Evolutionary conservation across 2,329 filamentous ascomycete species (phyloP).

Genomic region (Reticulascus tulasneorum): DNA sequence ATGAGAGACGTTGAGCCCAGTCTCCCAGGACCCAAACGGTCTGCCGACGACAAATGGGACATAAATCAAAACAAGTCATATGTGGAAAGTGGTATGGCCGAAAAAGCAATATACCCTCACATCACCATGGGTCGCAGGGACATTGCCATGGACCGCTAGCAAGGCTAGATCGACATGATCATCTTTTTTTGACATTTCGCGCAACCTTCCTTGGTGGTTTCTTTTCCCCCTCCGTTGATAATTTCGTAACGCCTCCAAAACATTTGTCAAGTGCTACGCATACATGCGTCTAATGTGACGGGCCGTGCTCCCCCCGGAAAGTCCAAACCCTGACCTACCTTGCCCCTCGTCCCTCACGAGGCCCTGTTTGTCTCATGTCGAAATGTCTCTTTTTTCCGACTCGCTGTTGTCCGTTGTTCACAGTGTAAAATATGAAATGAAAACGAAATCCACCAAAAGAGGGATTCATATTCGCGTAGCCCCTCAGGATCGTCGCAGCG

Average conservation of each 20-base stretch:
- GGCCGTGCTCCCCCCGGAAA: not conserved
- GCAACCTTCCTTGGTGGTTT: constrained; percentile 4
- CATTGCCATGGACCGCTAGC: no score
- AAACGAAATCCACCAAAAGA: constrained; percentile 3
- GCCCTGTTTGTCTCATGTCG: constrained; percentile 10
- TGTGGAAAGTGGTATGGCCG: no score
- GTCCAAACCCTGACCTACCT: not conserved
- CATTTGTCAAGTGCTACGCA: no score
- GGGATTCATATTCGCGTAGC: not conserved
- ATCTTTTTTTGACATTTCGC: constrained; percentile 2
- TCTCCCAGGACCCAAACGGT: no score
- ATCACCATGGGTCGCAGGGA: no score
- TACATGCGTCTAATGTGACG: no score
- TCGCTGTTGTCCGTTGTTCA: constrained; percentile 5
- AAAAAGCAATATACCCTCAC: no score
- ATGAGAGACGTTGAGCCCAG: no score
- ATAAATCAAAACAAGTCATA: no score
- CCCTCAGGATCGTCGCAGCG: not conserved
- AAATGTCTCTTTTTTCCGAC: constrained; percentile 12
- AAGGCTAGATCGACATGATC: constrained; percentile 2
- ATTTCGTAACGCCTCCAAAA: not conserved
- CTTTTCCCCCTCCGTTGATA: constrained; percentile 8
- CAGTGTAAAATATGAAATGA: constrained; percentile 2
- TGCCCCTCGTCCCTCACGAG: constrained; percentile 8
- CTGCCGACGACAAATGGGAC: no score